Evolutionary conservation across 2,329 filamentous ascomycete species (phyloP), one percentile per base, ranked within the genome.

Genomic region (Grosmannia clavigera): DNA sequence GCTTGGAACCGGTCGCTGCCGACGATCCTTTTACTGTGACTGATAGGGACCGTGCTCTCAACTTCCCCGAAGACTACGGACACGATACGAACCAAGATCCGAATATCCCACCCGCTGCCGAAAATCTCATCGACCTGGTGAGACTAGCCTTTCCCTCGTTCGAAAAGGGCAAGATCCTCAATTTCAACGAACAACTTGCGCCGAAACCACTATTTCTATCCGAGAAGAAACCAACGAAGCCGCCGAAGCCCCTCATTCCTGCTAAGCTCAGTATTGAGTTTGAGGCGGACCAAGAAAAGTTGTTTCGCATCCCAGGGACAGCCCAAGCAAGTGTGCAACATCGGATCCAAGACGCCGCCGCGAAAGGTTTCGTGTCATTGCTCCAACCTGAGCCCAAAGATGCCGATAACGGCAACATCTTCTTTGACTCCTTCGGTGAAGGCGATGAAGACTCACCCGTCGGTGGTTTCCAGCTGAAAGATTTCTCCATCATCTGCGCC

Each of bases 221-320:
- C 63, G 86, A 87, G 60, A 94, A 96, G 72, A 83, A 84, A 48
- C 90, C 92, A 0, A 65, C 79, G 1, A 95, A 91, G 72, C 85
- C 85, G 50, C 89, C 91, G 0, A 94, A 92, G 72, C 79, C 89
- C 19, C 79, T 97, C 3, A 81, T 91, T 5, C 90, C 91, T 0
- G 92, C 87, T 25, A 99, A 99, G 72, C 80, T 96, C 60, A 91
- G 84, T 63, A 78, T 99, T 16, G 94, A 99, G 63, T 76, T 97
- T 40, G 87, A 89, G 3, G 80, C 83, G 55, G 94, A 97, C 67
- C 88, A 95, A 65, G 90, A 95, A 71, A 90, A 91, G 66, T 78
- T 81, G 31, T 99, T 97, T 70, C 84, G 85, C 60, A 82, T 92
- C n/a, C 79, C 83, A 0, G 85, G 85, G 0, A 79, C 83, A 31